Percentiles rank a stretch among this genome's conserved stretches.
Evolutionary conservation across 495 filamentous ascomycete species (phyloP).

Genomic region (Neurospora tetrasperma): DNA sequence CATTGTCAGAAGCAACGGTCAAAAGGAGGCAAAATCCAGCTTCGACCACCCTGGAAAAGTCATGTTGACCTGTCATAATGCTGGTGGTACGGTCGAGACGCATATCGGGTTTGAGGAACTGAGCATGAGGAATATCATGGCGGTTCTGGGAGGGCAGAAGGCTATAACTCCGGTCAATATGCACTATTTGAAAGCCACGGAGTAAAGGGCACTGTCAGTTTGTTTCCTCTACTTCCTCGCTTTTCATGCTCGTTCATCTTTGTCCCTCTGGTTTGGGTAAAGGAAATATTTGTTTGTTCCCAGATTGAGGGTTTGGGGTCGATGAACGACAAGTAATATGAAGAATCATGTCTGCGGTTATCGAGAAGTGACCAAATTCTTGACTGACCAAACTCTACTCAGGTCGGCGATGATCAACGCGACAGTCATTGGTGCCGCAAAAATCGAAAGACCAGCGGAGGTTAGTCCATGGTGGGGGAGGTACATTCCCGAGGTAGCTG

Average conservation of each 20-base stretch:
- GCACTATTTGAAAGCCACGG: slow-evolving; percentile 32
- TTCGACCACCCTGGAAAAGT: slow-evolving; percentile 27
- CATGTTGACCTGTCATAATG: slow-evolving; percentile 60
- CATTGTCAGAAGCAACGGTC: not conserved
- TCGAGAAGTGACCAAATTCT: no score
- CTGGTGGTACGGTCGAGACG: slow-evolving; percentile 60
- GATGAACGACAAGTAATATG: not conserved
- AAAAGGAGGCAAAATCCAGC: slow-evolving; percentile 9
- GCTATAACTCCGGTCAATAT: slow-evolving; percentile 58
- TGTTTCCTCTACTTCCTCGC: not conserved
- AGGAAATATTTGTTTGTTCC: not conserved
- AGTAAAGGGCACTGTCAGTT: not conserved
- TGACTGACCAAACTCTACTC: no score
- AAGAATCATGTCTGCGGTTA: no score
- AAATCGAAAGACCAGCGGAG: no score
- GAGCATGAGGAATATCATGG: slow-evolving; percentile 61
- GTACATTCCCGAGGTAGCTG: no score
- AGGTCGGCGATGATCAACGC: no score
- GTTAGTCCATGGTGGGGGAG: no score
- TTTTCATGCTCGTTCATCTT: not conserved
- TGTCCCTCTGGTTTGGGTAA: not conserved
- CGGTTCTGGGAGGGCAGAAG: slow-evolving; percentile 42
- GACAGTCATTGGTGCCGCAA: no score
- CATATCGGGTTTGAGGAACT: slow-evolving; percentile 63
- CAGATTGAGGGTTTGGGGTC: not conserved